phyloP scores from a whole-genome alignment of 805 yeast species.

The Starmerella bombi region DNA sequence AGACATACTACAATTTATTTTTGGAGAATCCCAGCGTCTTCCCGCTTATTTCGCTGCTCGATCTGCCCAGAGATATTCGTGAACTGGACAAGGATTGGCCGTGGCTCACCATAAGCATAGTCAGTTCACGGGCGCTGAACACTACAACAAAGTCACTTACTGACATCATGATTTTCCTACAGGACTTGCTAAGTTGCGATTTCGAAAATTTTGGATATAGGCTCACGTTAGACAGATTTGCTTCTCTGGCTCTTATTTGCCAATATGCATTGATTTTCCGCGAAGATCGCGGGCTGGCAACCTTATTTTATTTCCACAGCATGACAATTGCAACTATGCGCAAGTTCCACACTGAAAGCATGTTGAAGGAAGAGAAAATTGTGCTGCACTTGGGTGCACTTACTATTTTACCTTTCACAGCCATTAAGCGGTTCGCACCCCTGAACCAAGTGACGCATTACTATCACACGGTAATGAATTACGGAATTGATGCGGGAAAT shows the following conservation, averaged over 20 bases:
- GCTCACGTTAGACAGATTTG: conserved; percentile 10
- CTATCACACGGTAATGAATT: conserved; percentile 2
- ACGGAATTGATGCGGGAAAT: not conserved
- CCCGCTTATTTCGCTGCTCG: conserved; percentile 7
- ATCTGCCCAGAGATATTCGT: conserved; percentile 7
- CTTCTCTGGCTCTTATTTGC: conserved; percentile 16
- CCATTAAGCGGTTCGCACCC: conserved; percentile 5
- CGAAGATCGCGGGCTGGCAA: conserved; percentile 12
- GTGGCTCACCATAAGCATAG: conserved; percentile 17
- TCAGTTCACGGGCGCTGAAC: conserved; percentile 17
- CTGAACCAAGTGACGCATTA: conserved; percentile 5
- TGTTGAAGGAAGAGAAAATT: conserved; percentile 1
- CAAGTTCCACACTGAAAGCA: conserved; percentile 1
- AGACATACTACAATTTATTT: conserved; percentile 6
- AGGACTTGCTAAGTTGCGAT: conserved; percentile 3
- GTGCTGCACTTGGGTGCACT: conserved; percentile 6
- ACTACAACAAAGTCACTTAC: conserved; percentile 7
- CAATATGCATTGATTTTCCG: conserved; percentile 15
- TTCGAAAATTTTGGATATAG: not conserved
- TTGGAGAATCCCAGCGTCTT: conserved; percentile 2
- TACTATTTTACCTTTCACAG: conserved; percentile 14
- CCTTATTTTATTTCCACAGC: conserved; percentile 17
- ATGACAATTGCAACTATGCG: conserved; percentile 7
- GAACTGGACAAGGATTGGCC: conserved; percentile 17
- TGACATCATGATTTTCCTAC: conserved; percentile 11